phyloP scores from a whole-genome alignment of 1,139 yeast species.

The Yamadazyma kanchanaburiensis region DNA sequence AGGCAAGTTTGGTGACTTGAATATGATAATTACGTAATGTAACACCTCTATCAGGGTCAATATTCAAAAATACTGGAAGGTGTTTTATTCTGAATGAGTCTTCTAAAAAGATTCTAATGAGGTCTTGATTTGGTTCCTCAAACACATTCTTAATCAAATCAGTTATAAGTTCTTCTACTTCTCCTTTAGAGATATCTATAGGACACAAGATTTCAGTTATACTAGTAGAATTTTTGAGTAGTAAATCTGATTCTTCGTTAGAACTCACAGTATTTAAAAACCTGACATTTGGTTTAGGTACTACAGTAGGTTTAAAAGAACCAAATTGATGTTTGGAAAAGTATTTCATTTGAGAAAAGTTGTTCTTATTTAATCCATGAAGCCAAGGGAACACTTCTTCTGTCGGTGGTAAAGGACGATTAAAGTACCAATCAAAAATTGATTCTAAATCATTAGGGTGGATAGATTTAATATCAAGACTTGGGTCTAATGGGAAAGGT shows the following conservation, averaged over 20 bases:
- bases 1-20: slow-evolving; percentile 69
- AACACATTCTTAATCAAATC: slow-evolving; percentile 19
- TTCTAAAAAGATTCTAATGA: slow-evolving; percentile 22
- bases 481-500: neutral
- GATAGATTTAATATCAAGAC: slow-evolving; percentile 19
- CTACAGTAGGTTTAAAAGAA: too few species aligned
- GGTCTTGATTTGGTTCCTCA: slow-evolving; percentile 6
- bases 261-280: slow-evolving; percentile 51
- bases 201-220: slow-evolving; percentile 58
- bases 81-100: slow-evolving; percentile 46
- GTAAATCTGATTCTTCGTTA: slow-evolving; percentile 7
- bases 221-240: slow-evolving; percentile 61
- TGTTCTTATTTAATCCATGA: slow-evolving; percentile 63
- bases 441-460: slow-evolving; percentile 24
- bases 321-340: slow-evolving; percentile 33
- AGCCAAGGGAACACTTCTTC: slow-evolving; percentile 83
- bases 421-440: slow-evolving; percentile 46
- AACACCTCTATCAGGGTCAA: slow-evolving; percentile 67
- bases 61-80: slow-evolving; percentile 51
- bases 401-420: slow-evolving; percentile 63
- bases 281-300: slow-evolving; percentile 17
- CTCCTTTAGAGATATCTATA: slow-evolving; percentile 35
- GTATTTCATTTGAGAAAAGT: slow-evolving; percentile 47
- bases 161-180: slow-evolving; percentile 23
- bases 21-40: slow-evolving; percentile 73